Evolutionary conservation across 345 rosid genomes (phyloP).

Genomic region (Carallia pectinifolia): DNA sequence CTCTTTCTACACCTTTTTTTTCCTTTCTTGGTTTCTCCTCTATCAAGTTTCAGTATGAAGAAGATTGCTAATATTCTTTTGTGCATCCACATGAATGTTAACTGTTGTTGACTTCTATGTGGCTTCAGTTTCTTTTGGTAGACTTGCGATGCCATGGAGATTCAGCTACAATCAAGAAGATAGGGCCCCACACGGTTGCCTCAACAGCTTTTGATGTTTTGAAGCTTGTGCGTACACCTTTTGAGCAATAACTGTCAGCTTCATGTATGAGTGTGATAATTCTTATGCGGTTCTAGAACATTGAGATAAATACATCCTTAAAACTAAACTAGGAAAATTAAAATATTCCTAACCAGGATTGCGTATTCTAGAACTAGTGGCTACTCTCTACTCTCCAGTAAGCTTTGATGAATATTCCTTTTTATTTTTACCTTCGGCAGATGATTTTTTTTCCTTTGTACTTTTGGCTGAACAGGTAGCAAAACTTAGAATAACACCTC

Average conservation of each 20-base stretch:
- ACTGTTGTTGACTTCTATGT: neutral
- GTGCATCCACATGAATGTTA: neutral
- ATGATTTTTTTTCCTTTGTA: neutral
- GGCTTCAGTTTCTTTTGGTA: slow-evolving; percentile 74
- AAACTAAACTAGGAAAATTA: no score
- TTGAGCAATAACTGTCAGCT: neutral
- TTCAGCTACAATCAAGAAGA: slow-evolving; percentile 69
- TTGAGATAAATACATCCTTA: no score
- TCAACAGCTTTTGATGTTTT: slow-evolving; percentile 86
- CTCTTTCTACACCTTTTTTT: no score
- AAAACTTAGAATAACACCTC: slow-evolving; percentile 77
- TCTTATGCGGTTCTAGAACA: no score
- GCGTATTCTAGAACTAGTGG: no score
- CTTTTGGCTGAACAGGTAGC: slow-evolving; percentile 48
- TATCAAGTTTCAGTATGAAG: no score
- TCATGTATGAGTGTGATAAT: slow-evolving; percentile 8
- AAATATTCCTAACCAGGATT: no score
- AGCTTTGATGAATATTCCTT: no score
- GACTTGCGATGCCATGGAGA: slow-evolving; percentile 98
- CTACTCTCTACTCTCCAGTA: no score
- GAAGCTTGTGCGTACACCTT: slow-evolving; percentile 56
- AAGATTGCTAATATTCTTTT: neutral
- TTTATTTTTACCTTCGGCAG: neutral
- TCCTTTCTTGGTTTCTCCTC: no score
- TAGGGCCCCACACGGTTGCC: slow-evolving; percentile 73